Percentiles rank a stretch among this genome's conserved stretches.
phyloP scores from a whole-genome alignment of 306 rosid species.

The Hippophae gyantsensis region DNA sequence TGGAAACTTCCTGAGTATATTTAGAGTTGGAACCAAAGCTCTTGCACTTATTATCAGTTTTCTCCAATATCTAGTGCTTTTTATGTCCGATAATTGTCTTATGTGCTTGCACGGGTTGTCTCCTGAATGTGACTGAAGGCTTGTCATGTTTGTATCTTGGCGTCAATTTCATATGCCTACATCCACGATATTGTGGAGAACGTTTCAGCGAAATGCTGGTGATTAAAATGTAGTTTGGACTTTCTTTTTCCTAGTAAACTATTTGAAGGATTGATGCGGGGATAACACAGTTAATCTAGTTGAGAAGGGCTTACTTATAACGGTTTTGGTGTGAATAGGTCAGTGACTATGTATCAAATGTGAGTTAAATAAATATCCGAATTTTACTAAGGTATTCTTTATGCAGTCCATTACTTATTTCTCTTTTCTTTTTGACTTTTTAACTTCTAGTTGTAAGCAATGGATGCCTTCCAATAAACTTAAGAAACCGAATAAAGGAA shows the following conservation, averaged over 20 bases:
- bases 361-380: too few species aligned
- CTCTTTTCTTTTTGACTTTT: background rate
- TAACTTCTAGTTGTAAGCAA: background rate
- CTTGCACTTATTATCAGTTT: conserved; percentile 2
- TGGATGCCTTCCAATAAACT: background rate
- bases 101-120: too few species aligned
- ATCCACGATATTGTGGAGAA: conserved; percentile 1
- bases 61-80: background rate
- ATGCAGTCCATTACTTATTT: background rate
- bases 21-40: background rate
- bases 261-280: conserved; percentile 2
- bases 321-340: conserved; percentile 2
- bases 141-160: conserved; percentile 11
- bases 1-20: too few species aligned
- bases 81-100: too few species aligned
- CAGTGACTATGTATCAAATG: background rate
- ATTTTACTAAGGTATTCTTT: too few species aligned
- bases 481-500: background rate
- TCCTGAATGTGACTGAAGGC: background rate
- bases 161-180: conserved; percentile 6
- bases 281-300: background rate
- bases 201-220: conserved; percentile 16
- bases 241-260: background rate
- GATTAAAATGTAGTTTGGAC: background rate
- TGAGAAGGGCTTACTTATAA: background rate